A percentile compares a stretch with the other conserved stretches of the same genome.
Evolutionary conservation across 169 alveolate genomes (phyloP).

Genomic region (Blepharisma undulans): DNA sequence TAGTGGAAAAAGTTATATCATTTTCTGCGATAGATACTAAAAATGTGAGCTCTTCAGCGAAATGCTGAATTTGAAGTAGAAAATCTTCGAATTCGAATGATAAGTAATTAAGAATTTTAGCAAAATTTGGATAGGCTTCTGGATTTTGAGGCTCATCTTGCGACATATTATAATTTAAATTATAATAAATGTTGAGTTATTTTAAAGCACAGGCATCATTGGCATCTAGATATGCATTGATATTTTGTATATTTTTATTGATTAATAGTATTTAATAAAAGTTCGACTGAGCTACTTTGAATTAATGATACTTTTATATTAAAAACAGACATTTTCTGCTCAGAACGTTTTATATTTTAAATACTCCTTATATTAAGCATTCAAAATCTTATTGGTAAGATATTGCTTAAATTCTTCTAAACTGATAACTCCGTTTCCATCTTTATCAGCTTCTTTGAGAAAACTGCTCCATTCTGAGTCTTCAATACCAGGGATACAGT

Average conservation of each 20-base stretch:
- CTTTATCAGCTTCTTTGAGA: neutral
- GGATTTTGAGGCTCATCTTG: neutral
- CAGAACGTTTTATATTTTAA: neutral
- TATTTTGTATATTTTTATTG: neutral
- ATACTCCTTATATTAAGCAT: neutral
- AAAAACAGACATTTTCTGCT: neutral
- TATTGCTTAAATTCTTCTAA: constrained; percentile 5
- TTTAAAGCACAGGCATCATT: neutral
- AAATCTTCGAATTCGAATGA: neutral
- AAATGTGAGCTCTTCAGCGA: neutral
- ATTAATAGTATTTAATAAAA: neutral
- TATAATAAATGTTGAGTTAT: too few relatives aligned
- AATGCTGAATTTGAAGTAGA: neutral
- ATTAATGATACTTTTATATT: too few relatives aligned
- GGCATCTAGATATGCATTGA: neutral
- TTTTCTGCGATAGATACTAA: neutral
- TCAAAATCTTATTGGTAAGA: neutral
- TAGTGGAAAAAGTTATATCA: neutral
- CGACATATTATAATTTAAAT: neutral
- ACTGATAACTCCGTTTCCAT: neutral
- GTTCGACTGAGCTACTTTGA: neutral
- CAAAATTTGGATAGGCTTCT: neutral
- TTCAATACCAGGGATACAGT: neutral
- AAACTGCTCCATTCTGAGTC: neutral
- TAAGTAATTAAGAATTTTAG: neutral